Evolutionary conservation across 2,329 filamentous ascomycete genomes (phyloP).

Genomic region (Clarireedia homoeocarpa): DNA sequence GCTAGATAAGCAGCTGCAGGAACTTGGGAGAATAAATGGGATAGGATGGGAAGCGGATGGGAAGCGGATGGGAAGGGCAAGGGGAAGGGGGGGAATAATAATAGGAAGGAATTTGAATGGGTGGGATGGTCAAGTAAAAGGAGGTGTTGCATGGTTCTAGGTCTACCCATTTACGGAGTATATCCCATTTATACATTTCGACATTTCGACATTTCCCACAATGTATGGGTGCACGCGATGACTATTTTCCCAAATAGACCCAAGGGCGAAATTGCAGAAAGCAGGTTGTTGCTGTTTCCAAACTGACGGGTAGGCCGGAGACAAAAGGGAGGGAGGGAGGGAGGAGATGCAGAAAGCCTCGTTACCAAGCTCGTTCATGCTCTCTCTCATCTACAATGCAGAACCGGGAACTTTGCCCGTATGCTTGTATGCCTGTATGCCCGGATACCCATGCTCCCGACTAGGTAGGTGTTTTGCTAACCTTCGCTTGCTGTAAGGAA

Average conservation of each 20-base stretch:
- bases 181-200: background rate
- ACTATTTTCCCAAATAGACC: background rate
- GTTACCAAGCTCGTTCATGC: background rate
- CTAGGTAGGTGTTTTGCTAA: too few relatives aligned
- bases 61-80: too few relatives aligned
- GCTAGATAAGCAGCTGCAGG: slow-evolving; percentile 14
- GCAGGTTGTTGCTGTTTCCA: background rate
- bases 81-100: background rate
- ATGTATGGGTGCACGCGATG: background rate
- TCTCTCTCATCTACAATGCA: background rate
- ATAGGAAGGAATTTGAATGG: background rate
- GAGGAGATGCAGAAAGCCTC: background rate
- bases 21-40: background rate
- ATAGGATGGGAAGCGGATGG: background rate
- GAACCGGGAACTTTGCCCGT: too few relatives aligned
- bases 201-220: background rate
- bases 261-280: background rate
- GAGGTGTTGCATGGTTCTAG: background rate
- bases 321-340: background rate
- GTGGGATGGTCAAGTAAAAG: background rate
- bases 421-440: too few relatives aligned
- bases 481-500: too few relatives aligned
- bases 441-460: too few relatives aligned
- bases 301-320: background rate
- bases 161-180: background rate